Conservation (phyloP, 2,329 filamentous ascomycete genomes). For the Metarhizium sp. region DNA sequence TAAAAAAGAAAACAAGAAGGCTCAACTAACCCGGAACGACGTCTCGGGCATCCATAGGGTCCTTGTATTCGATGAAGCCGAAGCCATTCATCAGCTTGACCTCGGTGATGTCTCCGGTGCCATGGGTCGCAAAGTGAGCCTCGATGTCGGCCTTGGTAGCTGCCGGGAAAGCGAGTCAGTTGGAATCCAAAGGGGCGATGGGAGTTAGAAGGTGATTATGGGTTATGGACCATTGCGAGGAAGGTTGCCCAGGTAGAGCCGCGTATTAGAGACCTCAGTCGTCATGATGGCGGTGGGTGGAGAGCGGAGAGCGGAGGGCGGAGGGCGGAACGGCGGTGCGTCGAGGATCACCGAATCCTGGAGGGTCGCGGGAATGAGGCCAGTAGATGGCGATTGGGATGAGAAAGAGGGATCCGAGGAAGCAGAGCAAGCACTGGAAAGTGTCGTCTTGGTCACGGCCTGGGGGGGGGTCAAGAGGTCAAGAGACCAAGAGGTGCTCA, state of each 20-base stretch:
- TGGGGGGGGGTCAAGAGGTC: neutral
- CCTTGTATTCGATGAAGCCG: constrained; percentile 99
- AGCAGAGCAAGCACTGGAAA: neutral
- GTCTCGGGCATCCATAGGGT: constrained; percentile 95
- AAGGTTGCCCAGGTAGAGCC: constrained; percentile 96
- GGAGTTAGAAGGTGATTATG: constrained; percentile 14
- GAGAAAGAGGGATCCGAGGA: constrained; percentile 2
- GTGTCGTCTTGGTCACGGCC: neutral
- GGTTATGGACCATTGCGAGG: constrained; percentile 72
- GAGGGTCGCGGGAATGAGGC: neutral
- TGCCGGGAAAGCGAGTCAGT: constrained; percentile 44
- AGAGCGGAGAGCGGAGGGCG: constrained; percentile 13
- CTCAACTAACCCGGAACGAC: constrained; percentile 80
- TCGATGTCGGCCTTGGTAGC: constrained; percentile 97
- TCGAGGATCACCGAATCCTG: constrained; percentile 2
- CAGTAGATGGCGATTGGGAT: neutral
- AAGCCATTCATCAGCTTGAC: constrained; percentile 99
- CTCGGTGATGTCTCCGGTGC: constrained; percentile 94
- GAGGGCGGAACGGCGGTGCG: constrained; percentile 6
- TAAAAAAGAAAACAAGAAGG: neutral
- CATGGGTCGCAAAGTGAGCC: constrained; percentile 89
- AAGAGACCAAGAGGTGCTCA: neutral
- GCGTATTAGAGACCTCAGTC: constrained; percentile 86
- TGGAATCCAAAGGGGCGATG: constrained; percentile 17
- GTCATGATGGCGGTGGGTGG: constrained; percentile 38